Conservation (phyloP, 106 monocot species). For the Dendrobium chrysotoxum region DNA sequence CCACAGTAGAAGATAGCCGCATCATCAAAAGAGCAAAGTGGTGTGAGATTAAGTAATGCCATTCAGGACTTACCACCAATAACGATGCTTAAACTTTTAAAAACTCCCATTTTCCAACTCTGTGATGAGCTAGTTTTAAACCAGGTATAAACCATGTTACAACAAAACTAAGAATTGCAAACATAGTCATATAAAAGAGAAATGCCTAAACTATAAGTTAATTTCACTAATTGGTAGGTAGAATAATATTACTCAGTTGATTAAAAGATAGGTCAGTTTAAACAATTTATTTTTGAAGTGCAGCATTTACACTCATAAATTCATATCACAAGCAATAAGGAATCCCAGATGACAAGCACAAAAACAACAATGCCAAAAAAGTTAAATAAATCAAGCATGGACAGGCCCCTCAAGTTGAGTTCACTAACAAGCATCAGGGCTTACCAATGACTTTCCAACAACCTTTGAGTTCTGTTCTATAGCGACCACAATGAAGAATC, state of each 20-base stretch:
- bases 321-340: neutral
- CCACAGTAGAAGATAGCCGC: neutral
- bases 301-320: neutral
- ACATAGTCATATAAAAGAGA: neutral
- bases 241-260: neutral
- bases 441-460: constrained; percentile 15
- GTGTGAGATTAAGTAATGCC: neutral
- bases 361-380: neutral
- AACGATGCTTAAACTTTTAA: neutral
- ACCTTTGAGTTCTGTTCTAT: neutral
- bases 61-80: neutral
- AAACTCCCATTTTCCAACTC: neutral
- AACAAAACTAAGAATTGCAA: neutral
- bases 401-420: neutral
- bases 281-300: neutral
- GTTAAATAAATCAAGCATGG: neutral
- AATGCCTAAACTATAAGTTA: neutral
- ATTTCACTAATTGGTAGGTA: neutral
- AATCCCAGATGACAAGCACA: neutral
- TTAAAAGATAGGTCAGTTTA: neutral
- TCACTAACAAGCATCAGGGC: neutral
- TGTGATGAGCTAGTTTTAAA: neutral
- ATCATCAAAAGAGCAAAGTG: neutral
- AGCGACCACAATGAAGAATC: neutral
- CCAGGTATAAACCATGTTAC: neutral